phyloP scores from a whole-genome alignment of 345 rosid species.

The Eucalyptus curtisii region DNA sequence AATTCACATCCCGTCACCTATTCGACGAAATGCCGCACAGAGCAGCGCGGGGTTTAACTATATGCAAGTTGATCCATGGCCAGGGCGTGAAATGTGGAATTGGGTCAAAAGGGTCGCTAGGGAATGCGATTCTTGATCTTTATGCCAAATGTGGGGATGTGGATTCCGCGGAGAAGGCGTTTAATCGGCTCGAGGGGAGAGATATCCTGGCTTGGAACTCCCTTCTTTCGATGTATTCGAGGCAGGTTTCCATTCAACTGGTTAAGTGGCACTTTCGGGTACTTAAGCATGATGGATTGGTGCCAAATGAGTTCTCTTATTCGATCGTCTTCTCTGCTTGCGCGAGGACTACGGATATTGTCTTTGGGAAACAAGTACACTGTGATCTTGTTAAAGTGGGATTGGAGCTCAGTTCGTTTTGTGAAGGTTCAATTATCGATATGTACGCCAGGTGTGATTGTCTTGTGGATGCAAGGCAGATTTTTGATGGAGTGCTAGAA shows the following conservation, averaged over 20 bases:
- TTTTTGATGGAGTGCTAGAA: slow-evolving; percentile 42
- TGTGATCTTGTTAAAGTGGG: slow-evolving; percentile 58
- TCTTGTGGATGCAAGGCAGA: slow-evolving; percentile 40
- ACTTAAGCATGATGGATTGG: slow-evolving; percentile 20
- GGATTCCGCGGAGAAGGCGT: slow-evolving; percentile 47
- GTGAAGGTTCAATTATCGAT: slow-evolving; percentile 68
- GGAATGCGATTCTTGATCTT: slow-evolving; percentile 62
- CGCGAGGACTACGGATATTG: slow-evolving; percentile 30
- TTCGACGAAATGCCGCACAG: slow-evolving; percentile 70
- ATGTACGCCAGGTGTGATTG: slow-evolving; percentile 65
- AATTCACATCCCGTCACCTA: slow-evolving; percentile 26
- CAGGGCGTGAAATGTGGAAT: slow-evolving; percentile 36
- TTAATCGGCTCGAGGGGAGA: slow-evolving; percentile 31
- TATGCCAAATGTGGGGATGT: slow-evolving; percentile 64
- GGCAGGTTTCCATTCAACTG: slow-evolving; percentile 13
- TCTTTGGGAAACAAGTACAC: slow-evolving; percentile 49
- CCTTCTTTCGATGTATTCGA: slow-evolving; percentile 57
- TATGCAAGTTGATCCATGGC: slow-evolving; percentile 41
- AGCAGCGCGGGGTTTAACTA: slow-evolving; percentile 11
- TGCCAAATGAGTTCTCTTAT: slow-evolving; percentile 67
- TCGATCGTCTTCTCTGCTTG: slow-evolving; percentile 68
- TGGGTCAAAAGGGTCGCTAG: slow-evolving; percentile 29
- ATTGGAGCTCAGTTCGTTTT: slow-evolving; percentile 36
- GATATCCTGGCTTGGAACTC: slow-evolving; percentile 79
- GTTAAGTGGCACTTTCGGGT: slow-evolving; percentile 25